These are phyloP conservation scores for Elsinoe australis DNA, from an alignment of 2,329 filamentous ascomycete species.

Conservation along the genomic window DNA sequence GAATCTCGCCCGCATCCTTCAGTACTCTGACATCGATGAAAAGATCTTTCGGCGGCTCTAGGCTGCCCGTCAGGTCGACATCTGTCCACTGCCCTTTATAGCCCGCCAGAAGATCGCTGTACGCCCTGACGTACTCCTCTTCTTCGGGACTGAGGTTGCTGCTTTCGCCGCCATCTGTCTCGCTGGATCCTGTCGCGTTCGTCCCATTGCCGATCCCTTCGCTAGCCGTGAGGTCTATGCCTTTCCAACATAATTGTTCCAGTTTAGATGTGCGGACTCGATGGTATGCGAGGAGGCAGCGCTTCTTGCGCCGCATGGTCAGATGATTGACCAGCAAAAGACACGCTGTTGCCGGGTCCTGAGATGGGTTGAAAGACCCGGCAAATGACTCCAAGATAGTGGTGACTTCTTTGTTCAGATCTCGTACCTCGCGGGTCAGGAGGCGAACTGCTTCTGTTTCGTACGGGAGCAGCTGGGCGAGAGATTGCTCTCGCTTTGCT, in stretches of 20 bases:
- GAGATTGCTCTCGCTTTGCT: constrained; percentile 86
- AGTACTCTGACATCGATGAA: constrained; percentile 96
- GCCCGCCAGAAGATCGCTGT: constrained; percentile 83
- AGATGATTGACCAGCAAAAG: constrained; percentile 88
- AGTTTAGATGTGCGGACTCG: constrained; percentile 82
- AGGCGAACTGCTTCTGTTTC: constrained; percentile 84
- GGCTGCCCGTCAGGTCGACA: constrained; percentile 84
- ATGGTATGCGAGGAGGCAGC: constrained; percentile 91
- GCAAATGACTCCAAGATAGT: constrained; percentile 73
- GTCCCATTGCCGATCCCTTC: constrained; percentile 29
- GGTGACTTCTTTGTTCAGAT: constrained; percentile 78
- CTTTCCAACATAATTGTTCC: constrained; percentile 89
- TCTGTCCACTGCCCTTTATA: constrained; percentile 99
- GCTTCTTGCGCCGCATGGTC: constrained; percentile 91
- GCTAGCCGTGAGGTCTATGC: constrained; percentile 57
- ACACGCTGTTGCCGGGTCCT: constrained; percentile 76
- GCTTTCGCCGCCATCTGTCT: constrained; percentile 43
- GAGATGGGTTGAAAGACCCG: constrained; percentile 72
- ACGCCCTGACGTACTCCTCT: constrained; percentile 89
- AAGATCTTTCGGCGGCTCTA: constrained; percentile 88
- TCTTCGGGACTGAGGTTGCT: constrained; percentile 90
- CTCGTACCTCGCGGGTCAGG: constrained; percentile 83
- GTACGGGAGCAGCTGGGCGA: constrained; percentile 80
- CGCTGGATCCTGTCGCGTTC: constrained; percentile 27
- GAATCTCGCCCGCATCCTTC: constrained; percentile 95